These are phyloP conservation scores for Clonostachys rosea DNA, from an alignment of 2,329 filamentous ascomycete genomes.

Conservation along the genomic window DNA sequence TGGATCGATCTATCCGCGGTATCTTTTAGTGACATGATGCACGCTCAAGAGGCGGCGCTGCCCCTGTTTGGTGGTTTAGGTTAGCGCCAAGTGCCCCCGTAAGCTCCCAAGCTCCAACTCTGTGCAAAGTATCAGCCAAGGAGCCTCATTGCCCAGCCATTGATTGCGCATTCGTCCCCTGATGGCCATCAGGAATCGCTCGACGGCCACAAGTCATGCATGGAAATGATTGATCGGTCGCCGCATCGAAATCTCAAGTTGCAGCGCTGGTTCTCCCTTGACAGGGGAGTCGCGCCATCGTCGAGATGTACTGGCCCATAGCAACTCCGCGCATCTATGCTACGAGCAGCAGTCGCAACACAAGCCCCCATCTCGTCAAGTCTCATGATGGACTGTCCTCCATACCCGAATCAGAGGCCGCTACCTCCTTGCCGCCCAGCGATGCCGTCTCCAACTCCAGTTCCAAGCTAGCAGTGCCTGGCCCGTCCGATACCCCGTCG, in stretches of 20 bases:
- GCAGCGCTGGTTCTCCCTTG: slow-evolving; percentile 6
- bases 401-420: slow-evolving; percentile 15
- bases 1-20: too few relatives aligned
- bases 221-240: slow-evolving; percentile 7
- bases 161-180: not conserved
- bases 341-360: slow-evolving; percentile 61
- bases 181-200: too few relatives aligned
- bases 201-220: not conserved
- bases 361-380: slow-evolving; percentile 42
- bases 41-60: not conserved
- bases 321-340: slow-evolving; percentile 81
- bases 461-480: slow-evolving; percentile 9
- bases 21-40: not conserved
- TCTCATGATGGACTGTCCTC: slow-evolving; percentile 55
- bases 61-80: too few relatives aligned
- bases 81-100: too few relatives aligned
- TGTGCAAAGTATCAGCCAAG: not conserved
- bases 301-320: slow-evolving; percentile 85
- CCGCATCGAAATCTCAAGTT: slow-evolving; percentile 9
- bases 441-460: slow-evolving; percentile 9
- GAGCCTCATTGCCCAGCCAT: not conserved
- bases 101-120: not conserved
- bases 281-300: slow-evolving; percentile 12
- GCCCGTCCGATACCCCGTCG: slow-evolving; percentile 20
- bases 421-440: not conserved